These are phyloP conservation scores for Phytophthora crassamura DNA, from an alignment of 352 stramenopile genomes.

Conservation along the genomic window DNA sequence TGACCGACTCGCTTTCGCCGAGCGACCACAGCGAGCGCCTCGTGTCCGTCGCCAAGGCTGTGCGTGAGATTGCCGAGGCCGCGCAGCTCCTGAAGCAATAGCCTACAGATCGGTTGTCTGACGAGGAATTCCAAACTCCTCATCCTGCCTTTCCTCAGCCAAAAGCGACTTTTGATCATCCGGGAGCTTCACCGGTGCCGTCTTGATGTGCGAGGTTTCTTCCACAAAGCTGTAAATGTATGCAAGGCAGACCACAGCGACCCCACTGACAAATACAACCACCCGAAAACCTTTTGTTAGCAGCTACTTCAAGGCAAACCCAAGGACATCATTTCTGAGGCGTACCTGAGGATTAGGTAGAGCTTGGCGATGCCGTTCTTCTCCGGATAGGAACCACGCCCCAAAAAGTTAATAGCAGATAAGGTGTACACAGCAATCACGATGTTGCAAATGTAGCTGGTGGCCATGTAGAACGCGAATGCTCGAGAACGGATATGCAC, in stretches of 20 bases:
- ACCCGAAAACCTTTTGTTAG: neutral
- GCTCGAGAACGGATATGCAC: constrained; percentile 85
- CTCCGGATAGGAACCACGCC: constrained; percentile 62
- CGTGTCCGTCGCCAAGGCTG: constrained; percentile 59
- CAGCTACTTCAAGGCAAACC: neutral
- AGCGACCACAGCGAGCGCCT: constrained; percentile 70
- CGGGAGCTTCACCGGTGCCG: constrained; percentile 22
- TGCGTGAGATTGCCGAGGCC: constrained; percentile 69
- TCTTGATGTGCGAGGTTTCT: constrained; percentile 69
- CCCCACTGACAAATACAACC: constrained; percentile 32
- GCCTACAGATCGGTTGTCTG: constrained; percentile 60
- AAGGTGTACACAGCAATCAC: constrained; percentile 78
- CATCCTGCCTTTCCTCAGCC: constrained; percentile 35
- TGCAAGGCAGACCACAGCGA: constrained; percentile 44
- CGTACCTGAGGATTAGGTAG: constrained; percentile 77
- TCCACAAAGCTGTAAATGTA: constrained; percentile 66
- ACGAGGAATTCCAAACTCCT: constrained; percentile 35
- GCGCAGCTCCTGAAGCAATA: constrained; percentile 57
- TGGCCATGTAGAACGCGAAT: constrained; percentile 86
- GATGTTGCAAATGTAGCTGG: constrained; percentile 90
- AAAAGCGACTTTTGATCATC: constrained; percentile 59
- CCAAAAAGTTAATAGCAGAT: constrained; percentile 80
- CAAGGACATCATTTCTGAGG: neutral
- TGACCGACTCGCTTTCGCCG: constrained; percentile 61
- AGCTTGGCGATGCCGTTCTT: constrained; percentile 89